These are phyloP conservation scores for Margaritispora aquatica DNA, from an alignment of 495 filamentous ascomycete species.

Conservation along the genomic window DNA sequence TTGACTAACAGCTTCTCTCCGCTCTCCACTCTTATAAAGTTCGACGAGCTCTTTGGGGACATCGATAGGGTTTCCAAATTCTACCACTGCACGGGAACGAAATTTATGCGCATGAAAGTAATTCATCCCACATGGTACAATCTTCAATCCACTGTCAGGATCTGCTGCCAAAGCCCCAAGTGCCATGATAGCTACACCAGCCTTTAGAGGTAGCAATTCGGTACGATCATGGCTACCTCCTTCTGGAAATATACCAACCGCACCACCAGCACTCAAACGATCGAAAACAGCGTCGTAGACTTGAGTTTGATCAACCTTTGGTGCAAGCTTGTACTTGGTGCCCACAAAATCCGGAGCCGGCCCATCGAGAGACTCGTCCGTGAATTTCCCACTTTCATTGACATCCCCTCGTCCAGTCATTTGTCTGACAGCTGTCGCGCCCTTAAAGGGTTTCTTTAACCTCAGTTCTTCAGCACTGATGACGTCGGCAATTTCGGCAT, in stretches of 20 bases:
- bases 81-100: slow-evolving; percentile 89
- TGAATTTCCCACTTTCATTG: slow-evolving; percentile 46
- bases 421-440: slow-evolving; percentile 60
- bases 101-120: slow-evolving; percentile 99
- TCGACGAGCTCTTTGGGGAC: slow-evolving; percentile 77
- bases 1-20: slow-evolving; percentile 75
- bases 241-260: slow-evolving; percentile 96
- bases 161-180: slow-evolving; percentile 84
- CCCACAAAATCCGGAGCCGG: slow-evolving; percentile 61
- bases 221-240: slow-evolving; percentile 96
- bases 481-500: slow-evolving; percentile 73
- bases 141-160: slow-evolving; percentile 87
- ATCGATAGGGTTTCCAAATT: slow-evolving; percentile 86
- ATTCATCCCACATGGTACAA: slow-evolving; percentile 99
- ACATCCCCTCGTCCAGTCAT: slow-evolving; percentile 73
- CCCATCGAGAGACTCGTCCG: slow-evolving; percentile 44
- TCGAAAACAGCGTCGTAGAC: slow-evolving; percentile 93
- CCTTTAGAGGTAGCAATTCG: slow-evolving; percentile 90
- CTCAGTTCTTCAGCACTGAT: slow-evolving; percentile 73
- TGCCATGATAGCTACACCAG: slow-evolving; percentile 97
- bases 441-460: slow-evolving; percentile 81
- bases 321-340: slow-evolving; percentile 77
- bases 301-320: slow-evolving; percentile 87
- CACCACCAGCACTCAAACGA: slow-evolving; percentile 72
- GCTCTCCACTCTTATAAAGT: slow-evolving; percentile 73